A percentile compares a stretch with the other conserved stretches of the same genome.
Evolutionary conservation across 306 rosid genomes (phyloP).

Genomic region (Morella rubra): DNA sequence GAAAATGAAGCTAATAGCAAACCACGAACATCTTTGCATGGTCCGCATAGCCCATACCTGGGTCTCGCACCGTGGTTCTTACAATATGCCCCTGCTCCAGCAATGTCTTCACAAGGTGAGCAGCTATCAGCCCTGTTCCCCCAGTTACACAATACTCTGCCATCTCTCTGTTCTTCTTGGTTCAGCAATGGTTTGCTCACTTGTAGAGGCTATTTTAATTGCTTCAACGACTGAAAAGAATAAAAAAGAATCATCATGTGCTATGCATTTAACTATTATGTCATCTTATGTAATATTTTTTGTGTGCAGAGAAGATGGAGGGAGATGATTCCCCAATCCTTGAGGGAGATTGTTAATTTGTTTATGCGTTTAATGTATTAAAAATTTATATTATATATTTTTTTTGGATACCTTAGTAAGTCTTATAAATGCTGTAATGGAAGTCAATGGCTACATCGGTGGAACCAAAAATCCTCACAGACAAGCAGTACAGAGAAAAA

Average conservation of each 20-base stretch:
- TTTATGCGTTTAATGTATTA: no score
- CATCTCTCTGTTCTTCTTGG: constrained; percentile 36
- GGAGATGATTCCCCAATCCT: constrained; percentile 20
- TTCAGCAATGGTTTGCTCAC: no score
- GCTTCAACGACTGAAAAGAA: background rate
- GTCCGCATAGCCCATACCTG: constrained; percentile 36
- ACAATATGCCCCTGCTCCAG: constrained; percentile 66
- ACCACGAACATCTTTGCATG: no score
- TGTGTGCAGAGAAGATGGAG: background rate
- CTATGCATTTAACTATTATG: background rate
- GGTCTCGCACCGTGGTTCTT: constrained; percentile 73
- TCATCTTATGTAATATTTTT: background rate
- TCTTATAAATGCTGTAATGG: no score
- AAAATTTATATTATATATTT: no score
- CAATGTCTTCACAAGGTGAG: constrained; percentile 63
- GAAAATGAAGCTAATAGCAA: no score
- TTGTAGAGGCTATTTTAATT: background rate
- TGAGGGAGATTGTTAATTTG: background rate
- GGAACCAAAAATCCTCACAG: no score
- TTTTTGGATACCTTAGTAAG: no score
- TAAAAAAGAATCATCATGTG: background rate
- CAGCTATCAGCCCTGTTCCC: constrained; percentile 78
- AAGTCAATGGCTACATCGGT: no score
- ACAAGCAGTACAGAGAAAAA: no score
- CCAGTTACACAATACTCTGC: constrained; percentile 79